These are phyloP conservation scores for Solanum lycopersicoides DNA, from an alignment of 257 asterid species.

Conservation along the genomic window DNA sequence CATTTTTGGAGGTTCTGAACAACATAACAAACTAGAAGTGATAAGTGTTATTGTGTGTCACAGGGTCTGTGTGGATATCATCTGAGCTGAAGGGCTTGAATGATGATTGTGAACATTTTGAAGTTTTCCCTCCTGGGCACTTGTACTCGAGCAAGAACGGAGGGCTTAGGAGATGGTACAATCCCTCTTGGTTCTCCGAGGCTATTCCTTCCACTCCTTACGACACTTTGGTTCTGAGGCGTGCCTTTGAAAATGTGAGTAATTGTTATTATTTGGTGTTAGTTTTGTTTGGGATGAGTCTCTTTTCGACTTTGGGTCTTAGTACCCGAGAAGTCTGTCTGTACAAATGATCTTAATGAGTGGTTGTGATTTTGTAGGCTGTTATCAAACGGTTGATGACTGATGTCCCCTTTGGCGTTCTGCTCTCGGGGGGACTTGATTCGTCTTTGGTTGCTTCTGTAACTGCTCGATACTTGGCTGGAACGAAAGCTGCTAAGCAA, in stretches of 20 bases:
- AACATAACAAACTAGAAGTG: background rate
- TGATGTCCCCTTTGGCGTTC: conserved; percentile 96
- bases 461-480: conserved; percentile 84
- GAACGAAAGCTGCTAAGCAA: conserved; percentile 75
- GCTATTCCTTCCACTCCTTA: conserved; percentile 76
- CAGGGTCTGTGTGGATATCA: conserved; percentile 93
- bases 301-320: background rate
- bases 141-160: conserved; percentile 79
- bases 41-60: background rate
- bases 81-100: conserved; percentile 83
- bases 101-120: conserved; percentile 92
- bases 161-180: conserved; percentile 73
- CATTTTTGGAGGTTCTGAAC: background rate
- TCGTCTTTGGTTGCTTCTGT: conserved; percentile 87
- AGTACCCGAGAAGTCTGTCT: background rate
- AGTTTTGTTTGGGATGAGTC: background rate
- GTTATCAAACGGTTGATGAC: conserved; percentile 92
- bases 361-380: conserved; percentile 33
- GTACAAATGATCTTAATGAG: background rate
- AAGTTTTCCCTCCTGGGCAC: conserved; percentile 88
- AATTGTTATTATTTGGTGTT: background rate
- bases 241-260: conserved; percentile 79
- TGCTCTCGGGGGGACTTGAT: conserved; percentile 95
- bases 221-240: conserved; percentile 68
- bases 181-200: conserved; percentile 89